A percentile compares a stretch with the other conserved stretches of the same genome.
Conservation (phyloP, 2,329 filamentous ascomycete species). For the Penicillium sclerotigenum region DNA sequence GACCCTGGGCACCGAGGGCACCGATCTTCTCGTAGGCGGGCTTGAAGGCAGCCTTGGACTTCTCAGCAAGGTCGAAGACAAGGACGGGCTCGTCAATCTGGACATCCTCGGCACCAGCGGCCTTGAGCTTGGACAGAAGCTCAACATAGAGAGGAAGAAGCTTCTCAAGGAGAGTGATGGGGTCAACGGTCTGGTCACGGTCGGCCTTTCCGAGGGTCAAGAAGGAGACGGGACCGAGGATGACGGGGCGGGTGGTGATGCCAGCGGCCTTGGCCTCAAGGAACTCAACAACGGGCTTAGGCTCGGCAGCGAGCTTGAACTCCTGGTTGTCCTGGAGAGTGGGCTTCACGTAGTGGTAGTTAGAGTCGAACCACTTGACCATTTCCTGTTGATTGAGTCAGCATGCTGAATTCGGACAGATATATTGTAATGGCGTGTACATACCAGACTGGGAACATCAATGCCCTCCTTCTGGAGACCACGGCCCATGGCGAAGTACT, state of each 20-base stretch:
- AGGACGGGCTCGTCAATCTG: conserved; percentile 98
- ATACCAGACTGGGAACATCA: conserved; percentile 79
- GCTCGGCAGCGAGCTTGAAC: conserved; percentile 81
- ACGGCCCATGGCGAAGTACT: conserved; percentile 99
- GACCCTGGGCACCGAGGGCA: conserved; percentile 70
- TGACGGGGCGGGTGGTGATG: conserved; percentile 85
- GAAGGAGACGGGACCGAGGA: conserved; percentile 96
- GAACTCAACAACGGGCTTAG: conserved; percentile 94
- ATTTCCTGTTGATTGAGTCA: conserved; percentile 64
- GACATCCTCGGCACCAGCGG: conserved; percentile 89
- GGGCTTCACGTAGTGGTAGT: conserved; percentile 99
- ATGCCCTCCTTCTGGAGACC: conserved; percentile 81
- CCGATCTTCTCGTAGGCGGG: conserved; percentile 87
- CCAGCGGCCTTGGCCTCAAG: conserved; percentile 97
- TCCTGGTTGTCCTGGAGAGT: conserved; percentile 95
- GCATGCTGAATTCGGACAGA: background rate
- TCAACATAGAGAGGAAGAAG: conserved; percentile 93
- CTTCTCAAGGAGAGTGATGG: conserved; percentile 89
- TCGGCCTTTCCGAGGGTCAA: conserved; percentile 97
- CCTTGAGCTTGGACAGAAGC: conserved; percentile 89
- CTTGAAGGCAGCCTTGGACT: conserved; percentile 97
- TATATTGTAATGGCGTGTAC: conserved; percentile 21
- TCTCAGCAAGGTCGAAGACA: conserved; percentile 85
- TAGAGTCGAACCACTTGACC: conserved; percentile 99
- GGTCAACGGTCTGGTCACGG: conserved; percentile 86